Evolutionary conservation across 768 basidiomycete species (phyloP), one percentile per base, ranked within the genome.

Genomic region (Exidia glandulosa): DNA sequence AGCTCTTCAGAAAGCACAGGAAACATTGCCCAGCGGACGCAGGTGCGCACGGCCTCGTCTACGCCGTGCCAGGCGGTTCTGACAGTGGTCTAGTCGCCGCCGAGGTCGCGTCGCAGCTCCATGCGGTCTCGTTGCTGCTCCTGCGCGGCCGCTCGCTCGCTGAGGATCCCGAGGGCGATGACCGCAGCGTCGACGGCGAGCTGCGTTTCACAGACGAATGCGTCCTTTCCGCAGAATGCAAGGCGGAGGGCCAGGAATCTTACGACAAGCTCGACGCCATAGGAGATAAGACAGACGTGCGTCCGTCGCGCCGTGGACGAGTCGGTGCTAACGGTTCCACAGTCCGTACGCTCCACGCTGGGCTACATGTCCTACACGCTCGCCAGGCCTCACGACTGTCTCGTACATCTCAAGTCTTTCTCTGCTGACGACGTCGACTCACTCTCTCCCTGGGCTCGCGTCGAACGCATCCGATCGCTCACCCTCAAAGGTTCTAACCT

Each of bases 1-100:
- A 90, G 66, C 80, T 93, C 13, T 72, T 93, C 41, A 81, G 88
- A 63, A 94, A 94, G 72, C 91, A 90, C 74, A 85, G 87, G 69
- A 94, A 94, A 63, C 91, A 94, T 64, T 87, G 85, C 66, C 60
- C 63, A 23, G 71, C 70, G 4, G 84, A 85, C 0, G 83, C 77
- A 64, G 65, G 70, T 62, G 83, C 85, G 60, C 74, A 87, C 14
- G 77, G 27, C 13, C n/a, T 19, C 16, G 32, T 3, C 19, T 52
- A 14, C 13, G 10, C 31, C 32, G 47, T 19, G 27, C 50, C 5
- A 25, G 16, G 41, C 41, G 23, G 9, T 5, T 23, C 59, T 16
- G 32, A 33, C 41, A 25, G 52, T 13, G 27, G 27, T 25, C 14
- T 14, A 65, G 59, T 59, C 50, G 33, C 65, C 27, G 63, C 83